Evolutionary conservation across 495 filamentous ascomycete genomes (phyloP).

Genomic region (Corynascus novoguineensis): DNA sequence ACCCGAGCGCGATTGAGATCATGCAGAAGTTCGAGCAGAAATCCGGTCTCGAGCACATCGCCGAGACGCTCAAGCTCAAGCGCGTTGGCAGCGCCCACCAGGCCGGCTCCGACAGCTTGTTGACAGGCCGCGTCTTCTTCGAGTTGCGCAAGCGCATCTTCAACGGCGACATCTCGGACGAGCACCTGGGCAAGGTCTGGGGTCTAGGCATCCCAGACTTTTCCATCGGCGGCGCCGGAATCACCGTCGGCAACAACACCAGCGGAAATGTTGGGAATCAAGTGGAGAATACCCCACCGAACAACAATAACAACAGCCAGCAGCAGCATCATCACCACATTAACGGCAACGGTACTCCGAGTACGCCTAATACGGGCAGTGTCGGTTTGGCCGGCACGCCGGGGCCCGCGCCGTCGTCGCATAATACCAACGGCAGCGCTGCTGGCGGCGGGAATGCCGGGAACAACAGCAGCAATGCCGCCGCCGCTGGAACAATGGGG

Average conservation of each 20-base stretch:
- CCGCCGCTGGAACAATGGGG: constrained; percentile 41
- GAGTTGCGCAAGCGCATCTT: constrained; percentile 80
- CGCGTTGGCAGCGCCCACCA: constrained; percentile 81
- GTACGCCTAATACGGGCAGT: constrained; percentile 60
- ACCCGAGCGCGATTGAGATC: constrained; percentile 58
- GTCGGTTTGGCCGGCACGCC: constrained; percentile 54
- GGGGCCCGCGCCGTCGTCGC: constrained; percentile 52
- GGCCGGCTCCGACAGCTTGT: constrained; percentile 82
- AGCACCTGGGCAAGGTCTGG: constrained; percentile 82
- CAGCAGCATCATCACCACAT: constrained; percentile 23
- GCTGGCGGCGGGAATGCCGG: background rate
- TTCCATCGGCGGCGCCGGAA: constrained; percentile 33
- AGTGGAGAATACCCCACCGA: constrained; percentile 35
- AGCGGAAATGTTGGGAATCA: constrained; percentile 13
- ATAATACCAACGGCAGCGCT: constrained; percentile 41
- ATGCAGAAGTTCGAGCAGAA: constrained; percentile 77
- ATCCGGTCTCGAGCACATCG: constrained; percentile 85
- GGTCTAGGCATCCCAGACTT: constrained; percentile 61
- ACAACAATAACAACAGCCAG: constrained; percentile 26
- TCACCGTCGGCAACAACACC: constrained; percentile 33
- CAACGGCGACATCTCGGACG: constrained; percentile 68
- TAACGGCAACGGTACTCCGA: constrained; percentile 51
- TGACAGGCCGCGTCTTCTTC: constrained; percentile 93
- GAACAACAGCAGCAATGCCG: background rate
- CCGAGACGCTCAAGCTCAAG: constrained; percentile 84